Evolutionary conservation across 768 basidiomycete species (phyloP), one percentile per base, ranked within the genome.

Genomic region (Heimioporus sp.): DNA sequence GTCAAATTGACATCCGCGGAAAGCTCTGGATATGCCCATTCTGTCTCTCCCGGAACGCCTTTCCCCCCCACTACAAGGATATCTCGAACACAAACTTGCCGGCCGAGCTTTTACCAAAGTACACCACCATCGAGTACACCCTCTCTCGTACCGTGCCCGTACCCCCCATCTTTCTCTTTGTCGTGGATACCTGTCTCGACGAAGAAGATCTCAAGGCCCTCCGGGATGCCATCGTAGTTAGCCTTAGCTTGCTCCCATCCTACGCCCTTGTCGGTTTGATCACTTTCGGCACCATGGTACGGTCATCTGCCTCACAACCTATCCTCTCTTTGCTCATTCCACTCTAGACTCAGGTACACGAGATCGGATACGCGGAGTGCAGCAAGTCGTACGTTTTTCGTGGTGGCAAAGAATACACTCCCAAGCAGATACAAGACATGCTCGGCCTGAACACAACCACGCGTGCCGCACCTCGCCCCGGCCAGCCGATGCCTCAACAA

Each of bases 1-100:
- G 97, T 70, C 96, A 98, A 78, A 95, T 99, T 65, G 97, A 98
- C 74, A 92, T 98, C 57, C 85, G 97, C 63, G 96, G 90, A 61
- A 98, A 98, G 72, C 83, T 99, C 48, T 99, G 97, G 97, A 99
- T 98, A 59, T 99, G 97, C 65, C 97, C 97, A 5, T 98, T 99
- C 77, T 99, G 97, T 73, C 79, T 99, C 47, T 87, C 90, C 34
- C 87, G 97, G 53, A 99, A 98, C 69, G 84, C 95, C 3, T 98
- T 99, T 75, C 97, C 97, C 5, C 90, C 92, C 0, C 96, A 99
- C 70, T 99, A 99, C 80, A 96, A 97, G 74, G 96, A 98, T 67
- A 96, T 99, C 59, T 93, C 94, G 43, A 89, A 88, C 72, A 95
- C 90, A 58, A 98, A 98, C 72, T 81, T 98, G 17, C 97, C 97